phyloP scores from a whole-genome alignment of 768 basidiomycete genomes.

The Serendipita sp. region DNA sequence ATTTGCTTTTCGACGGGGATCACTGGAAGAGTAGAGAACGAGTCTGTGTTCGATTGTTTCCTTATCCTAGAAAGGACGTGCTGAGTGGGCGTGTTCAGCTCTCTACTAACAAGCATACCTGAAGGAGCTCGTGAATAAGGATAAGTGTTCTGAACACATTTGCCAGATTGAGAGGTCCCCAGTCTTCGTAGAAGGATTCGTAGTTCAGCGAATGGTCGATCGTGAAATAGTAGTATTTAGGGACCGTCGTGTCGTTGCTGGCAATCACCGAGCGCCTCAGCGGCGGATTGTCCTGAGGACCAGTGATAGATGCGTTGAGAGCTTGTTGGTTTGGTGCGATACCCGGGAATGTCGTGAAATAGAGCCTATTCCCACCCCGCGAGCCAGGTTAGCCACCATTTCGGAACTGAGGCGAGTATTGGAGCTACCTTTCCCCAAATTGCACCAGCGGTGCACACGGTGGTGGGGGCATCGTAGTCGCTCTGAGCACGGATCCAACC shows the following conservation, averaged over 20 bases:
- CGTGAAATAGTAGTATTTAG: constrained; percentile 78
- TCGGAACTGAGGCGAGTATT: constrained; percentile 5
- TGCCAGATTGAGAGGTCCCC: constrained; percentile 83
- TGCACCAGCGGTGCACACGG: constrained; percentile 61
- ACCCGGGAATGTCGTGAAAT: constrained; percentile 77
- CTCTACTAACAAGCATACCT: constrained; percentile 29
- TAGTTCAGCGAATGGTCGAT: constrained; percentile 87
- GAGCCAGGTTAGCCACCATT: constrained; percentile 5
- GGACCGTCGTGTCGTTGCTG: constrained; percentile 43
- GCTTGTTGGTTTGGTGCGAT: constrained; percentile 50
- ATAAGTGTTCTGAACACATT: constrained; percentile 91
- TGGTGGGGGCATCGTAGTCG: constrained; percentile 7
- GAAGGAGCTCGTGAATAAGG: constrained; percentile 74
- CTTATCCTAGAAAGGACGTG: constrained; percentile 38
- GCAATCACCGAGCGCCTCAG: constrained; percentile 37
- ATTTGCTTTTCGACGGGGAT: constrained; percentile 80
- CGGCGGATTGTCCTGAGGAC: constrained; percentile 37
- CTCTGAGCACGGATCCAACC: background rate
- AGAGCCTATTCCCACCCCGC: constrained; percentile 37
- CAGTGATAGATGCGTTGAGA: constrained; percentile 44
- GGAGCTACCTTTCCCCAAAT: constrained; percentile 56
- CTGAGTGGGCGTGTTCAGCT: background rate
- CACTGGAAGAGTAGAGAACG: constrained; percentile 76
- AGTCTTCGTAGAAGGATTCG: constrained; percentile 88
- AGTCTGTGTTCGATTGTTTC: constrained; percentile 58